These are phyloP conservation scores for Pilatotrama ljubarskyi DNA, from an alignment of 768 basidiomycete species.

Conservation along the genomic window DNA sequence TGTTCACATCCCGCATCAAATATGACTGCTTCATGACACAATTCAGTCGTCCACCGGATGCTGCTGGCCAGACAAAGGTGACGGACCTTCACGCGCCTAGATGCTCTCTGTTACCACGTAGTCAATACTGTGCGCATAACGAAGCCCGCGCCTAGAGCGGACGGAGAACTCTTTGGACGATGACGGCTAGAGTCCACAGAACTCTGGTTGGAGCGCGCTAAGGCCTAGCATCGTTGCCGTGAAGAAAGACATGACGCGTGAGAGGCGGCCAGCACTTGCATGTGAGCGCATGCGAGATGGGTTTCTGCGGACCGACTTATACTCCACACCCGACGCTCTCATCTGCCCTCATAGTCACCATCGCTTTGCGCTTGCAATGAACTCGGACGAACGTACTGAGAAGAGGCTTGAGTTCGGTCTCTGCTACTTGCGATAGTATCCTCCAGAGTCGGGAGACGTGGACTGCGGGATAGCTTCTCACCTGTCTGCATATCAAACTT, in stretches of 20 bases:
- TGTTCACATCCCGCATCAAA: background rate
- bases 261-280: background rate
- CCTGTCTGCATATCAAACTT: too few relatives aligned
- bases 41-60: too few relatives aligned
- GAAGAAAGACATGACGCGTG: too few relatives aligned
- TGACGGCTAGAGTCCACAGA: too few relatives aligned
- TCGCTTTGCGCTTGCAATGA: background rate
- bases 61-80: background rate
- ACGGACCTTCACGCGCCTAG: too few relatives aligned
- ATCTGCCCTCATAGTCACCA: constrained; percentile 24
- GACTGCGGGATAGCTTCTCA: too few relatives aligned
- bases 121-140: background rate
- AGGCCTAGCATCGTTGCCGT: too few relatives aligned
- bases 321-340: constrained; percentile 52
- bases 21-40: too few relatives aligned
- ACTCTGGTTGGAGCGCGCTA: too few relatives aligned
- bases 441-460: background rate
- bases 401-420: constrained; percentile 36
- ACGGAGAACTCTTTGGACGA: too few relatives aligned
- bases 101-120: too few relatives aligned
- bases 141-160: too few relatives aligned
- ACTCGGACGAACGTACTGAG: constrained; percentile 31
- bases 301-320: constrained; percentile 40
- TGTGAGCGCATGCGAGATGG: background rate
- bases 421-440: background rate